phyloP scores from a whole-genome alignment of 768 basidiomycete genomes.

The Auriscalpium microsporum region DNA sequence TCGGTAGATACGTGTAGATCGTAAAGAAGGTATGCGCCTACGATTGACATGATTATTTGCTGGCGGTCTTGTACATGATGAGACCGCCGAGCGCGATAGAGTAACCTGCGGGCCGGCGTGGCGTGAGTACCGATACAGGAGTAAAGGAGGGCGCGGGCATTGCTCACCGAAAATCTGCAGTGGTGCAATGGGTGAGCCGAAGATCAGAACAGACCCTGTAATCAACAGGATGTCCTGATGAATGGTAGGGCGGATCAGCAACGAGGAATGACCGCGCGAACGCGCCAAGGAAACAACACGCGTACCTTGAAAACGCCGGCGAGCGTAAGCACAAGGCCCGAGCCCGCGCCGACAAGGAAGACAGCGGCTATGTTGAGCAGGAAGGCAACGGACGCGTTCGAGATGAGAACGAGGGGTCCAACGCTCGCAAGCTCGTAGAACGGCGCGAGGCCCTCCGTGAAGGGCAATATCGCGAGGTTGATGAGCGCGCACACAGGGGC shows the following conservation, averaged over 20 bases:
- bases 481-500: constrained; percentile 91
- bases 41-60: constrained; percentile 32
- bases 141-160: neutral
- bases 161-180: constrained; percentile 70
- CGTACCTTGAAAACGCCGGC: constrained; percentile 88
- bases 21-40: too few relatives aligned
- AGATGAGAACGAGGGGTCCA: constrained; percentile 55
- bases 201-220: constrained; percentile 80
- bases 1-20: too few relatives aligned
- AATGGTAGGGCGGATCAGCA: neutral
- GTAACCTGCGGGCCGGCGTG: constrained; percentile 49
- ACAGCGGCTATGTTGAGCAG: constrained; percentile 88
- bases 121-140: neutral
- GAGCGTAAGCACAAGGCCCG: constrained; percentile 82
- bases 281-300: neutral
- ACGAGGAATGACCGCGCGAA: neutral
- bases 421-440: constrained; percentile 57
- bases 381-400: constrained; percentile 86
- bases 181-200: constrained; percentile 70
- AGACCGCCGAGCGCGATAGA: constrained; percentile 81
- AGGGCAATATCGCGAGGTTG: constrained; percentile 78
- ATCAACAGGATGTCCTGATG: constrained; percentile 88
- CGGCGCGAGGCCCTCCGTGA: constrained; percentile 87
- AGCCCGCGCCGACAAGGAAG: constrained; percentile 84
- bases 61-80: constrained; percentile 73